Percentiles rank a stretch among this genome's conserved stretches.
Evolutionary conservation across 2,329 filamentous ascomycete genomes (phyloP).

Genomic region (Penicillium capsulatum): DNA sequence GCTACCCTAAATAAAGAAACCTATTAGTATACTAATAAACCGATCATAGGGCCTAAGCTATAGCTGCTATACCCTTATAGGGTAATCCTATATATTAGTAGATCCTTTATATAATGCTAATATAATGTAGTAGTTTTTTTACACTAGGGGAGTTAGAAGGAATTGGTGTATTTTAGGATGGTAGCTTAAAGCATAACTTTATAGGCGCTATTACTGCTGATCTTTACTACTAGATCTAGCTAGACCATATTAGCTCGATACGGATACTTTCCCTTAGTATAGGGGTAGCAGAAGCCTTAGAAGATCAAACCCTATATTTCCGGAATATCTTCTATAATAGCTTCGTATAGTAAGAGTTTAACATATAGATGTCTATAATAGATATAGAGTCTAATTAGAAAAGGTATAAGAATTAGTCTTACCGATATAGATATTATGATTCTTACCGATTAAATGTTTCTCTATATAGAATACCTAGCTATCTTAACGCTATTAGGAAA

Average conservation of each 20-base stretch:
- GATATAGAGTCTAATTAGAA: slow-evolving; percentile 17
- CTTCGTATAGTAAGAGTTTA: slow-evolving; percentile 18
- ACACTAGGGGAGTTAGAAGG: slow-evolving; percentile 11
- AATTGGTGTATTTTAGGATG: slow-evolving; percentile 13
- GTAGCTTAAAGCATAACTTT: slow-evolving; percentile 17
- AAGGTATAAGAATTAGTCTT: slow-evolving; percentile 8
- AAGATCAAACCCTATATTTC: slow-evolving; percentile 15
- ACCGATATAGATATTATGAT: slow-evolving; percentile 5
- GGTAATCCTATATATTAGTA: slow-evolving; percentile 1
- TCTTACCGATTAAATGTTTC: slow-evolving; percentile 13
- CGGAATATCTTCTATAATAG: slow-evolving; percentile 20
- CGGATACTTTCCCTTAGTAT: slow-evolving; percentile 18
- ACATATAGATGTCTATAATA: slow-evolving; percentile 21
- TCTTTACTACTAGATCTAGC: slow-evolving; percentile 19
- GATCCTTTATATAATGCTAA: neutral
- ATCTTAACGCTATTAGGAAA: slow-evolving; percentile 11
- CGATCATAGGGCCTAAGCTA: slow-evolving; percentile 16
- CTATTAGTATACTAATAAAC: neutral
- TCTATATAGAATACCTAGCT: slow-evolving; percentile 8
- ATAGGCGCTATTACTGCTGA: slow-evolving; percentile 8
- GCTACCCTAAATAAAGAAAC: neutral
- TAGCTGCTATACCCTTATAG: slow-evolving; percentile 18
- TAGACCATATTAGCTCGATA: slow-evolving; percentile 3
- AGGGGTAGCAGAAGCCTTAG: slow-evolving; percentile 1
- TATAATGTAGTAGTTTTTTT: slow-evolving; percentile 16